Percentiles rank a stretch among this genome's conserved stretches.
Conservation (phyloP, 2,329 filamentous ascomycete species). For the Alternaria dauci region DNA sequence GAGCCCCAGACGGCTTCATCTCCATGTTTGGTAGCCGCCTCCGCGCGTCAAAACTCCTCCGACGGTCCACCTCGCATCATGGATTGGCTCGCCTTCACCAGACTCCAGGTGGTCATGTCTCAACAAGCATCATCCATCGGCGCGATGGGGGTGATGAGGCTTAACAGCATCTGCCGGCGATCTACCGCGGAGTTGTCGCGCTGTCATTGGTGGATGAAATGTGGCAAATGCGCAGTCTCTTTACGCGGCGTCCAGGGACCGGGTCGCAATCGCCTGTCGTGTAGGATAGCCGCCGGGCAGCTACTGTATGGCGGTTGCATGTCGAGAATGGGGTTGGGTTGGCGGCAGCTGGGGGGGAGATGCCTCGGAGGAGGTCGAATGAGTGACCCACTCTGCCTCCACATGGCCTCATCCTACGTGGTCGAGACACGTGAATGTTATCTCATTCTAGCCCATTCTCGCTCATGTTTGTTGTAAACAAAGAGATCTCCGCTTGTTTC, state of each 20-base stretch:
- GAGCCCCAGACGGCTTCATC: constrained; percentile 23
- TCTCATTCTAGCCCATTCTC: neutral
- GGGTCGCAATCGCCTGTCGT: neutral
- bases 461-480: neutral
- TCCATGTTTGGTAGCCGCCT: constrained; percentile 17
- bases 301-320: neutral
- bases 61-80: constrained; percentile 18
- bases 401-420: neutral
- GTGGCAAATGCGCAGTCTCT: constrained; percentile 6
- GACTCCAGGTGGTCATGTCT: neutral
- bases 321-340: neutral
- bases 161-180: neutral
- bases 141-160: neutral
- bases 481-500: neutral
- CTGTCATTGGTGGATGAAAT: constrained; percentile 18
- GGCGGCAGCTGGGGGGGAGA: neutral
- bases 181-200: neutral
- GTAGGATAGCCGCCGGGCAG: neutral
- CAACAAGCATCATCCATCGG: constrained; percentile 9
- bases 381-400: constrained; percentile 2
- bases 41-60: constrained; percentile 9
- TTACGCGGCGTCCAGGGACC: neutral
- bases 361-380: too few relatives aligned
- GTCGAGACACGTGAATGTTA: neutral
- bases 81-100: neutral